Evolutionary conservation across 139 green algal genomes (phyloP).

Genomic region (Tetratostichococcus sp.): DNA sequence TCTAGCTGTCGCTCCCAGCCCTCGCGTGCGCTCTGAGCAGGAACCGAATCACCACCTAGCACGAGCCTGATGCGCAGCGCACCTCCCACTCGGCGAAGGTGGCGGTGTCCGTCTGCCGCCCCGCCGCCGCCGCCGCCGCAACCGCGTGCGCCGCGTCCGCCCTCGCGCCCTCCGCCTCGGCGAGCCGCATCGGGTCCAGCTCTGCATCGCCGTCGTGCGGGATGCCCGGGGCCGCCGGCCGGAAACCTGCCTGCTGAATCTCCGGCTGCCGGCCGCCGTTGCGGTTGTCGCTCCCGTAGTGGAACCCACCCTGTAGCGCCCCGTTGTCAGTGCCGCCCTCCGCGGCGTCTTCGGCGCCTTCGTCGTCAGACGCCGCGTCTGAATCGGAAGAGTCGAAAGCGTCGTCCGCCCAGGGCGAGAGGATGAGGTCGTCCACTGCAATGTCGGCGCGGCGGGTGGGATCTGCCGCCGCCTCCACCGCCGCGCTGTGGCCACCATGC

Average conservation of each 20-base stretch:
- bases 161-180: too few species aligned
- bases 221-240: not conserved
- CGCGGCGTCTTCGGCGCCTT: too few species aligned
- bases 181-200: not conserved
- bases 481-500: not conserved
- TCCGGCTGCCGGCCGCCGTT: not conserved
- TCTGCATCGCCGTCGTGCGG: not conserved
- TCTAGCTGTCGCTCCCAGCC: too few species aligned
- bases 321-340: too few species aligned
- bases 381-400: not conserved
- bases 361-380: not conserved
- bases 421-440: not conserved
- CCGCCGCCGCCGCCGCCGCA: too few species aligned
- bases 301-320: too few species aligned
- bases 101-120: not conserved
- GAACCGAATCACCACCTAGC: too few species aligned
- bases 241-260: not conserved
- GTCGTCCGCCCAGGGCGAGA: not conserved
- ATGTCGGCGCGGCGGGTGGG: too few species aligned
- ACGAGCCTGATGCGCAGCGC: not conserved
- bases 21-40: too few species aligned
- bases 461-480: not conserved
- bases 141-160: too few species aligned
- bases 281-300: too few species aligned
- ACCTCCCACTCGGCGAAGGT: not conserved